A percentile compares a stretch with the other conserved stretches of the same genome.
These are phyloP conservation scores for Stellera chamaejasme DNA, from an alignment of 345 rosid species.

Conservation along the genomic window DNA sequence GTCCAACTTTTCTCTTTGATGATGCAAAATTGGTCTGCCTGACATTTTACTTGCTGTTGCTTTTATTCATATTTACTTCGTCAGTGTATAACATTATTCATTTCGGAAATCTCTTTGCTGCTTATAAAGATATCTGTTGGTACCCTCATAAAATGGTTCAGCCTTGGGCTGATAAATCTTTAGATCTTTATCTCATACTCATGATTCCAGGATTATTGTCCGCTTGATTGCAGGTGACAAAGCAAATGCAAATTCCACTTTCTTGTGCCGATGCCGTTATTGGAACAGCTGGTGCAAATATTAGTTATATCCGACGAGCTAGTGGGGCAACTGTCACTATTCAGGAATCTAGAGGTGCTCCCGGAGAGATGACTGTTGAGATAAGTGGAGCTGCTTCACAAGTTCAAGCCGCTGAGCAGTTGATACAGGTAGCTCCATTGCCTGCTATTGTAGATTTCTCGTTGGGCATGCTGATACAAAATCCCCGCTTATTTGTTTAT, in stretches of 20 bases:
- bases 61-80: no score
- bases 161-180: no score
- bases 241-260: conserved; percentile 12
- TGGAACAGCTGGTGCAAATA: conserved; percentile 14
- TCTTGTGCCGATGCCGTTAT: conserved; percentile 13
- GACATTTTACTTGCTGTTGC: no score
- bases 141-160: no score
- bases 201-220: conserved; percentile 1
- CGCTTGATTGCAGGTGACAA: conserved; percentile 11
- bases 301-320: conserved; percentile 13
- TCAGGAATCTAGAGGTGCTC: conserved; percentile 9
- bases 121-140: no score
- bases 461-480: not conserved
- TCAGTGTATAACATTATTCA: no score
- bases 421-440: not conserved
- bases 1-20: no score
- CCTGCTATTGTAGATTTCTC: not conserved
- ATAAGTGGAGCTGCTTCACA: conserved; percentile 10
- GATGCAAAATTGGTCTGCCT: no score
- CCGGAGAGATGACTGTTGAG: conserved; percentile 15
- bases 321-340: conserved; percentile 9
- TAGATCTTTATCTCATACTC: no score
- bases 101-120: no score
- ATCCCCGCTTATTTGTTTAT: not conserved
- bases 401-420: conserved; percentile 4